Base-by-base conservation (phyloP, 1,139 yeast genomes). In the Eremothecium sinecaudum region DNA sequence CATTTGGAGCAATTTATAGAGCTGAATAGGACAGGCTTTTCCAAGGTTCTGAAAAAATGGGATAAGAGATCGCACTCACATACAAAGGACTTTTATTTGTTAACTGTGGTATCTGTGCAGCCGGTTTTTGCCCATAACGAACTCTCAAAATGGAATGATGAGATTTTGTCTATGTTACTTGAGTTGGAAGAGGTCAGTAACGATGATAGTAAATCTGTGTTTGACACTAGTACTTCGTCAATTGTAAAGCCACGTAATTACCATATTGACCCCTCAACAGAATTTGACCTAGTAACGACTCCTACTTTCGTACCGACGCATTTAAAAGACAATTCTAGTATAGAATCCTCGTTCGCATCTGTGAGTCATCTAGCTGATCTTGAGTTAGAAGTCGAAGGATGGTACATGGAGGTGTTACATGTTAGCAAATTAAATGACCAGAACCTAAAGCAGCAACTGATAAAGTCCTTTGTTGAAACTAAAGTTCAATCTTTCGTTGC, bases 11-110 rank as follows among this genome's bases (percentile, higher is more conserved):
- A 87, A 58, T 90, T 83, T 59, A 86, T 90, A 28, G 95, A 87
- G 56, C 66, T 90, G 41, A 90, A 90, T 54, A 95, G 90, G 51
- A 84, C 94, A 0, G 98, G 97, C 12, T 90, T 90, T 59, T 78
- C 92, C 19, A 90, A 90, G 59, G 97, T 84, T 21, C 72, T 90
- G 48, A 90, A 90, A 56, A 90, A 90, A 62, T 90, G 98, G 98
- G 98, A 90, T 59, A 90, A 90, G 59, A 68, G 97, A 41, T 84
- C 96, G 13, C 86, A 87, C 50, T 82, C 94, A 2, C 94, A 84
- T 47, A 87, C 96, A 7, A 86, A 86, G 54, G 98, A 90, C 56
- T 67, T 90, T 35, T 90, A 87, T 55, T 69, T 90, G 29, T 78
- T 84, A 33, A 78, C 96, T 1, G 96, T 96, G 0, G 95, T 90